Conservation (phyloP, 495 filamentous ascomycete species). For the Pyrenula massariospora region DNA sequence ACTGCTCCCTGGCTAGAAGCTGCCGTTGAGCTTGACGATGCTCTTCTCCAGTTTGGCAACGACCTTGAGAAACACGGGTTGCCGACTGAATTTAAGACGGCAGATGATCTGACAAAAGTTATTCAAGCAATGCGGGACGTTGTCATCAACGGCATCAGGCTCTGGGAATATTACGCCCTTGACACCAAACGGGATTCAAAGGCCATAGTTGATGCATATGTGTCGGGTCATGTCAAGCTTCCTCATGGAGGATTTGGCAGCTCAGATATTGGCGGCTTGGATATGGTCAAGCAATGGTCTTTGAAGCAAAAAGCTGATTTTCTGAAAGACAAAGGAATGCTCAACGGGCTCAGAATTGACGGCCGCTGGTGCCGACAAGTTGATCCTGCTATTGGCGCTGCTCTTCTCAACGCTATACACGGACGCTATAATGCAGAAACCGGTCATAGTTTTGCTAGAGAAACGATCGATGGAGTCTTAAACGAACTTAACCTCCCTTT, state of each 20-base stretch:
- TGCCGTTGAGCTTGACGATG: slow-evolving; percentile 76
- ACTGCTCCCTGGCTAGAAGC: slow-evolving; percentile 90
- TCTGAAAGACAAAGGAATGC: slow-evolving; percentile 49
- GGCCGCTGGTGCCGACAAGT: slow-evolving; percentile 63
- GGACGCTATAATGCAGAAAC: slow-evolving; percentile 49
- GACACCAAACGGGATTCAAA: slow-evolving; percentile 65
- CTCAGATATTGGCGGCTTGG: slow-evolving; percentile 30
- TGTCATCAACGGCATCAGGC: slow-evolving; percentile 58
- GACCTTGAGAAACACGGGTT: slow-evolving; percentile 56
- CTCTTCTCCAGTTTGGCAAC: slow-evolving; percentile 64
- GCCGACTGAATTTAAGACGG: slow-evolving; percentile 56
- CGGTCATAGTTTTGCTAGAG: slow-evolving; percentile 10
- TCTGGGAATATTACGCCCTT: slow-evolving; percentile 91
- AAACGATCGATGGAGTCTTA: slow-evolving; percentile 44
- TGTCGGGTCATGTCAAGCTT: slow-evolving; percentile 34
- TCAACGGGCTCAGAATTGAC: slow-evolving; percentile 58
- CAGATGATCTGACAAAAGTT: slow-evolving; percentile 66
- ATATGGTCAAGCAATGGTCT: slow-evolving; percentile 42
- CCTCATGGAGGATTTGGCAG: slow-evolving; percentile 29
- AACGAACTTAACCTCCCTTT: slow-evolving; percentile 79
- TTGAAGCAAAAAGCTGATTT: slow-evolving; percentile 50
- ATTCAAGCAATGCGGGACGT: slow-evolving; percentile 77
- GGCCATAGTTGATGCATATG: slow-evolving; percentile 60
- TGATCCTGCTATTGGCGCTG: slow-evolving; percentile 56
- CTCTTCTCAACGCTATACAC: slow-evolving; percentile 53